phyloP scores from a whole-genome alignment of 2,329 filamentous ascomycete species.

The Nakataea oryzae region DNA sequence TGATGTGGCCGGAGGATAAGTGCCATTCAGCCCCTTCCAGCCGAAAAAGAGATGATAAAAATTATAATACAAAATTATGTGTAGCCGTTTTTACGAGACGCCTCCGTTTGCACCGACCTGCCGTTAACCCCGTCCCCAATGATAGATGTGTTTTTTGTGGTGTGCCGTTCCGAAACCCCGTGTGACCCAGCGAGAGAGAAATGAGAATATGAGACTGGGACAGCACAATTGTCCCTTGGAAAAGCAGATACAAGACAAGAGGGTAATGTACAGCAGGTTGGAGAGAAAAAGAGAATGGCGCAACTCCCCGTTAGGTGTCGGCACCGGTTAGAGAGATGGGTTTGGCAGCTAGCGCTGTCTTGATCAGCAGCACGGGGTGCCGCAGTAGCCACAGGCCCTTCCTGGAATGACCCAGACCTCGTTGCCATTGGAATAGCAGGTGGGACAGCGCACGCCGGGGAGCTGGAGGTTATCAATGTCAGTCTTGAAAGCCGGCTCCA shows the following conservation, averaged over 20 bases:
- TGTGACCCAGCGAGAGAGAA: neutral
- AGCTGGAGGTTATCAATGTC: slow-evolving; percentile 7
- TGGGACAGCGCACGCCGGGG: slow-evolving; percentile 14
- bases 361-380: slow-evolving; percentile 7
- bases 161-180: neutral
- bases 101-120: neutral
- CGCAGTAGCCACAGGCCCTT: slow-evolving; percentile 14
- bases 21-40: neutral
- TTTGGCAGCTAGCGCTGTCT: too few relatives aligned
- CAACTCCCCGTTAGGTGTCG: neutral
- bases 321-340: neutral
- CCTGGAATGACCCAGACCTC: slow-evolving; percentile 15
- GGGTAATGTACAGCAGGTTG: neutral
- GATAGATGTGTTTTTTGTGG: neutral
- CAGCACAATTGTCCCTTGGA: too few relatives aligned
- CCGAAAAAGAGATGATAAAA: neutral
- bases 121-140: neutral
- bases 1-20: neutral
- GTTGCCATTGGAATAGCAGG: slow-evolving; percentile 11
- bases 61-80: neutral
- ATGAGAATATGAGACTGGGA: neutral
- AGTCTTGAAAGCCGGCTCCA: neutral
- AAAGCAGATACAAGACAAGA: neutral
- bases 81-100: neutral
- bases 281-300: neutral